phyloP scores from a whole-genome alignment of 345 rosid species.

The Rhizophora mangle region DNA sequence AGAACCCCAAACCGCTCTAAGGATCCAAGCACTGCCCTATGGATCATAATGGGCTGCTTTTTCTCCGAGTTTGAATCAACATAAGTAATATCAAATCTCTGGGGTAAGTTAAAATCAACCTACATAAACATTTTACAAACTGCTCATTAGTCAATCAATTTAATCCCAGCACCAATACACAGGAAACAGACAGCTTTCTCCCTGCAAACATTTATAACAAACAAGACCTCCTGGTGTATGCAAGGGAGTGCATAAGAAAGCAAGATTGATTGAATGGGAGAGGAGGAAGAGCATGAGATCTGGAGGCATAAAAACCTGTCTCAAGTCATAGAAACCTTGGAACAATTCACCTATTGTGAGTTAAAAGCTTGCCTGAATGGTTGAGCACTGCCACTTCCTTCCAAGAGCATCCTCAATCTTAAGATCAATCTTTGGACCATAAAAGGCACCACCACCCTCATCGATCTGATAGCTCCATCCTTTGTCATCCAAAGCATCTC shows the following conservation, averaged over 20 bases:
- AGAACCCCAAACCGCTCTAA: conserved; percentile 91
- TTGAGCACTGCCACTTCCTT: conserved; percentile 99
- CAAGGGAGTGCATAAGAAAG: no score
- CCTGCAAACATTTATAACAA: background rate
- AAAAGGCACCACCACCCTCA: conserved; percentile 99
- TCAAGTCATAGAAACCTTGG: background rate
- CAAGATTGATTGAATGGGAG: background rate
- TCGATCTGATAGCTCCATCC: conserved; percentile 91
- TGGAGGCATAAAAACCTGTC: background rate
- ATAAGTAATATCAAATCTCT: conserved; percentile 80
- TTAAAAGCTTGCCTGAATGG: conserved; percentile 61
- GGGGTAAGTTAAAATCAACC: conserved; percentile 95
- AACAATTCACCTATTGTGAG: background rate
- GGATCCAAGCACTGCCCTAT: conserved; percentile 93
- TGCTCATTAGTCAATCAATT: background rate
- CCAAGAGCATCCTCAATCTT: conserved; percentile 96
- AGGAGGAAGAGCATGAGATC: conserved; percentile 30
- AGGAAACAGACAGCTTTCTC: background rate
- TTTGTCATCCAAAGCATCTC: conserved; percentile 81
- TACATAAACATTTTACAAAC: conserved; percentile 23
- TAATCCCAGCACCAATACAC: no score
- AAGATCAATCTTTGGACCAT: conserved; percentile 94
- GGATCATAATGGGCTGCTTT: conserved; percentile 92
- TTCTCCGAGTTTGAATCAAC: conserved; percentile 74
- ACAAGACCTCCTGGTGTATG: background rate